Conservation (phyloP, 192 early-diverging fungal species). For the Chytriomyces sp. region DNA sequence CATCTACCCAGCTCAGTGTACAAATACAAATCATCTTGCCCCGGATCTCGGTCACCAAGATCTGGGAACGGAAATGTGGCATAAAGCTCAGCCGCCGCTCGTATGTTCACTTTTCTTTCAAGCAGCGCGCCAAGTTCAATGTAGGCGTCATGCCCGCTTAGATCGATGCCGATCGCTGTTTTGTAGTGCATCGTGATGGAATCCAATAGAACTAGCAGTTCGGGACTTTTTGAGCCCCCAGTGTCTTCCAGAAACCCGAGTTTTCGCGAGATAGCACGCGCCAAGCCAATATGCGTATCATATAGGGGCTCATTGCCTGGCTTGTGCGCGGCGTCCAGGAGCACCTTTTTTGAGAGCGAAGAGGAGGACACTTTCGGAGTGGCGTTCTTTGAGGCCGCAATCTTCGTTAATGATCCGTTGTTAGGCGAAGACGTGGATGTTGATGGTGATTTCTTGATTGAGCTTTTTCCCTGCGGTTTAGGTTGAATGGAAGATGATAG, state of each 20-base stretch:
- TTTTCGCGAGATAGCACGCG: conserved; percentile 30
- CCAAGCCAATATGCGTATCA: conserved; percentile 36
- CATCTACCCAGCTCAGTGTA: conserved; percentile 43
- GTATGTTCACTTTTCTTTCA: conserved; percentile 28
- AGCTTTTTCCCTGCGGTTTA: conserved; percentile 2
- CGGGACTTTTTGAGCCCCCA: background rate
- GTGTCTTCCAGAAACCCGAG: conserved; percentile 15
- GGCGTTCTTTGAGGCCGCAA: conserved; percentile 18
- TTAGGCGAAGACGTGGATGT: conserved; percentile 12
- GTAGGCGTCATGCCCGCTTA: conserved; percentile 48
- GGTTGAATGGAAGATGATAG: background rate
- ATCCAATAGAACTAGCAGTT: background rate
- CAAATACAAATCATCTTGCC: conserved; percentile 53
- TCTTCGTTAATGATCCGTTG: background rate
- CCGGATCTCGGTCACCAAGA: background rate
- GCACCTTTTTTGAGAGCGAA: background rate
- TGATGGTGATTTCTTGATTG: conserved; percentile 25
- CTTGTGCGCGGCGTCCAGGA: background rate
- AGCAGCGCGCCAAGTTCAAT: conserved; percentile 50
- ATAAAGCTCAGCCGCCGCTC: conserved; percentile 38
- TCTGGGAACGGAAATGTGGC: conserved; percentile 41
- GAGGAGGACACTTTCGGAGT: background rate
- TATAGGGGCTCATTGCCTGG: background rate
- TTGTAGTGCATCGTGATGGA: conserved; percentile 5
- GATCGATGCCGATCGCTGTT: conserved; percentile 24